Percentiles rank a stretch among this genome's conserved stretches.
These are phyloP conservation scores for Fraxinus dipetala DNA, from an alignment of 305 asterid genomes.

Conservation along the genomic window DNA sequence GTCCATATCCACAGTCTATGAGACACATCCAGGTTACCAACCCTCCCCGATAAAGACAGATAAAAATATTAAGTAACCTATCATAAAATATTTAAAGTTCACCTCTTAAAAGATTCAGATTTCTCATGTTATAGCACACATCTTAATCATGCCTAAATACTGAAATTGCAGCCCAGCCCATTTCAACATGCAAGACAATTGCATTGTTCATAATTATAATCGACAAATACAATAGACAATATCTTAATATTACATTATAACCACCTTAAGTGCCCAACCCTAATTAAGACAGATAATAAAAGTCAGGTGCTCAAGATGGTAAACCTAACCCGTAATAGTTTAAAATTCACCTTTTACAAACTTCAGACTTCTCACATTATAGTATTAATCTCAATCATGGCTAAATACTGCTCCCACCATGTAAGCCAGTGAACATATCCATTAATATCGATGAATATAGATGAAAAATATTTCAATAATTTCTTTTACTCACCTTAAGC, in stretches of 20 bases:
- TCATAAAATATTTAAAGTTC: not conserved
- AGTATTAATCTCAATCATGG: not conserved
- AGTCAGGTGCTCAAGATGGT: not conserved
- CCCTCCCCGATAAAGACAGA: not conserved
- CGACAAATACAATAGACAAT: not conserved
- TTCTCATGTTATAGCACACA: not conserved
- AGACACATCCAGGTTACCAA: not conserved
- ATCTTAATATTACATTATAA: not conserved
- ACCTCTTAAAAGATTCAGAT: not conserved
- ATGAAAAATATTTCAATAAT: not conserved
- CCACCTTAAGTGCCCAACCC: not conserved
- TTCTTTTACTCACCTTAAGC: slow-evolving; percentile 5
- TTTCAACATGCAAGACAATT: not conserved
- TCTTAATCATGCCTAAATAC: not conserved
- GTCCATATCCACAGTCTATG: not conserved
- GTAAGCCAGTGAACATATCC: not conserved
- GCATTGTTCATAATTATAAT: not conserved
- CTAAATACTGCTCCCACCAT: not conserved
- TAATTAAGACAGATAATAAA: not conserved
- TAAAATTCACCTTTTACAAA: not conserved
- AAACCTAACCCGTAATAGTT: not conserved
- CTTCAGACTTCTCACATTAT: not conserved
- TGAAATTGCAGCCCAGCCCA: not conserved
- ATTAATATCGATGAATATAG: not conserved
- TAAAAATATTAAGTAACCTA: not conserved